phyloP scores from a whole-genome alignment of 2,329 filamentous ascomycete species.

The Talaromyces sp. region DNA sequence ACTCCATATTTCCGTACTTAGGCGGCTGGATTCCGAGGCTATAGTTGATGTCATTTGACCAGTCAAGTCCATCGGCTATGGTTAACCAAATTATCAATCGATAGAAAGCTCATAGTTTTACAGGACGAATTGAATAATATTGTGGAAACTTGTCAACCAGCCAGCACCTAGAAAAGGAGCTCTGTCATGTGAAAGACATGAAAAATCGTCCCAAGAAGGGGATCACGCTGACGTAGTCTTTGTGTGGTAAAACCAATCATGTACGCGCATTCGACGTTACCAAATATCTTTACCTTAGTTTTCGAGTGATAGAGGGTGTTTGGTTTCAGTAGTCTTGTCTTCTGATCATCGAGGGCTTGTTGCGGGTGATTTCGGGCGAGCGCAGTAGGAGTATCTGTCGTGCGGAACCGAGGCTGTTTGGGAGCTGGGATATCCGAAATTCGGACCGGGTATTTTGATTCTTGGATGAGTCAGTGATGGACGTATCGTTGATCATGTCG shows the following conservation, averaged over 20 bases:
- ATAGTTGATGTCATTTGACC: slow-evolving; percentile 8
- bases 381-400: background rate
- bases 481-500: background rate
- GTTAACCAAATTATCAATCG: background rate
- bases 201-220: background rate
- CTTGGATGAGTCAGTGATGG: background rate
- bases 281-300: background rate
- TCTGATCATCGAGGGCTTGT: background rate
- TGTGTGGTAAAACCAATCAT: background rate
- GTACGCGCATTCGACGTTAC: background rate
- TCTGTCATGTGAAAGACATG: slow-evolving; percentile 8
- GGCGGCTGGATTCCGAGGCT: slow-evolving; percentile 10
- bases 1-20: background rate
- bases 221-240: background rate
- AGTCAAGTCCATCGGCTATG: background rate
- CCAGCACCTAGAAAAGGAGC: background rate
- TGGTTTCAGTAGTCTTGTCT: background rate
- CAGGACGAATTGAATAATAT: background rate
- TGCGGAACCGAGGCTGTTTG: slow-evolving; percentile 18
- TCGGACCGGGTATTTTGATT: slow-evolving; percentile 7
- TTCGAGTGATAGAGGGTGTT: background rate
- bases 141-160: background rate
- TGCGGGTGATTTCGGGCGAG: slow-evolving; percentile 19
- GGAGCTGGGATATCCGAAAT: slow-evolving; percentile 5
- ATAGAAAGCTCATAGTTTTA: background rate